A percentile compares a stretch with the other conserved stretches of the same genome.
Evolutionary conservation across 2,329 filamentous ascomycete genomes (phyloP).

Genomic region (Xylariaceae sp.): DNA sequence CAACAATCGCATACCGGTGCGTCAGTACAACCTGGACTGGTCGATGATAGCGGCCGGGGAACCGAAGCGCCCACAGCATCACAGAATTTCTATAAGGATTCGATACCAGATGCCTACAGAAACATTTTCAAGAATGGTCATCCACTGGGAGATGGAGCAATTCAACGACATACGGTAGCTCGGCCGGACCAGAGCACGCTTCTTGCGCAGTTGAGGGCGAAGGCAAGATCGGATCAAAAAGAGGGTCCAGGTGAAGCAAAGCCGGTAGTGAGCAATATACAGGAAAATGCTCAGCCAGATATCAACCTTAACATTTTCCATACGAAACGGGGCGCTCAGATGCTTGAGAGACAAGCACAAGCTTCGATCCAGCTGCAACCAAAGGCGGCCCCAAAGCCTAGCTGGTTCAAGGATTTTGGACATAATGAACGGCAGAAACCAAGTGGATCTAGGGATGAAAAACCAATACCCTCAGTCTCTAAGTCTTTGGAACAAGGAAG

Average conservation of each 20-base stretch:
- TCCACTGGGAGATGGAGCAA: conserved; percentile 7
- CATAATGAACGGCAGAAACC: conserved; percentile 24
- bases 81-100: not conserved
- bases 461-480: conserved; percentile 14
- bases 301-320: conserved; percentile 48
- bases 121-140: conserved; percentile 13
- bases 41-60: conserved; percentile 1
- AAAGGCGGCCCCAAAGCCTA: conserved; percentile 25
- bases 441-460: conserved; percentile 6
- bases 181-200: conserved; percentile 26
- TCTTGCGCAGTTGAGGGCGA: conserved; percentile 21
- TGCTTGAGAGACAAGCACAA: conserved; percentile 36
- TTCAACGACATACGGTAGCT: conserved; percentile 11
- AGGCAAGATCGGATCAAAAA: conserved; percentile 1
- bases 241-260: conserved; percentile 6
- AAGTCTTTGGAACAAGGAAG: conserved; percentile 11
- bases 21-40: not conserved
- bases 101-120: conserved; percentile 4
- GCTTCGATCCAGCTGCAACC: conserved; percentile 19
- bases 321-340: conserved; percentile 42
- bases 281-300: conserved; percentile 38
- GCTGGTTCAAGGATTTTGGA: conserved; percentile 36
- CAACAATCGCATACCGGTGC: conserved; percentile 1
- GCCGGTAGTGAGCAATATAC: not conserved
- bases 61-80: not conserved